These are phyloP conservation scores for Xylaria sp. DNA, from an alignment of 2,329 filamentous ascomycete species.

Conservation along the genomic window DNA sequence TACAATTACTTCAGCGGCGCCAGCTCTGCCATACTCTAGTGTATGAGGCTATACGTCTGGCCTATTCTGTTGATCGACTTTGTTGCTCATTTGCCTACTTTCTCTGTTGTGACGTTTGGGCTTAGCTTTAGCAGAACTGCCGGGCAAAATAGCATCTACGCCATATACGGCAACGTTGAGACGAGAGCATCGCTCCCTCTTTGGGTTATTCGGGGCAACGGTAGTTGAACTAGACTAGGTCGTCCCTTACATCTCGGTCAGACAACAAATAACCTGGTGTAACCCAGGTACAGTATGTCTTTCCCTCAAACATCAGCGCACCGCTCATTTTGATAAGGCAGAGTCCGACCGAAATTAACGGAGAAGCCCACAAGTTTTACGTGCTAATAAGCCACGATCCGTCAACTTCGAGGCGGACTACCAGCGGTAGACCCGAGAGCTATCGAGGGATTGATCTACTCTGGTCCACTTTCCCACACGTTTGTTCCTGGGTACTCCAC, in stretches of 20 bases:
- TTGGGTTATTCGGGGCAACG: constrained; percentile 17
- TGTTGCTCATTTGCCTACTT: constrained; percentile 6
- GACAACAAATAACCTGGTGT: constrained; percentile 17
- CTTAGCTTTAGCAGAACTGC: background rate
- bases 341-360: constrained; percentile 31
- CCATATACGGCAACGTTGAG: constrained; percentile 6
- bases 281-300: constrained; percentile 26
- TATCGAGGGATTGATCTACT: constrained; percentile 39
- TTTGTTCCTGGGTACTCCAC: constrained; percentile 43
- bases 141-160: constrained; percentile 16
- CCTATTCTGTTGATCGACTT: background rate
- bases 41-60: background rate
- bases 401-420: constrained; percentile 32
- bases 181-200: constrained; percentile 31
- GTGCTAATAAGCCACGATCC: constrained; percentile 22
- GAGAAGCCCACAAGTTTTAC: constrained; percentile 26
- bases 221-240: constrained; percentile 22
- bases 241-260: constrained; percentile 31
- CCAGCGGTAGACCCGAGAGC: constrained; percentile 37
- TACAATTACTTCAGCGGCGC: constrained; percentile 14
- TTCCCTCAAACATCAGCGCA: constrained; percentile 28
- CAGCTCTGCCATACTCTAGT: background rate
- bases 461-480: constrained; percentile 43
- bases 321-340: constrained; percentile 18
- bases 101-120: constrained; percentile 7